These are phyloP conservation scores for Begonia masoniana DNA, from an alignment of 306 rosid genomes.

Conservation along the genomic window DNA sequence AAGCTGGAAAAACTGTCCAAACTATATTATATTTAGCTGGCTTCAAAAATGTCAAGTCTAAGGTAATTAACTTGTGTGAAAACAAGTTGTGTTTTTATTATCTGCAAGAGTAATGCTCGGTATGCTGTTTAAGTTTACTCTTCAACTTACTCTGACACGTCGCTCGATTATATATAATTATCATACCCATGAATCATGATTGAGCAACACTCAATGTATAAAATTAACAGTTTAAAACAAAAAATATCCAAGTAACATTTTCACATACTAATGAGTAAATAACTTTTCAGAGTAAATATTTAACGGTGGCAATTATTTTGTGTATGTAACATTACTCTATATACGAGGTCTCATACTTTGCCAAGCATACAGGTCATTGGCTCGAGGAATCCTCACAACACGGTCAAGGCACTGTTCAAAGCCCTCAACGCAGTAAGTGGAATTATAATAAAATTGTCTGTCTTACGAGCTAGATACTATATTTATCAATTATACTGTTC, in stretches of 20 bases:
- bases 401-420: conserved; percentile 77
- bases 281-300: too few species aligned
- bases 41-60: conserved; percentile 79
- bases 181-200: too few species aligned
- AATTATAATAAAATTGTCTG: background rate
- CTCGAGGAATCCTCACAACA: conserved; percentile 79
- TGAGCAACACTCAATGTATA: too few species aligned
- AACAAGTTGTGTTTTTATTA: conserved; percentile 6
- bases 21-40: conserved; percentile 74
- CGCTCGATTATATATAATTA: too few species aligned
- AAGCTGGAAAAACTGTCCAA: conserved; percentile 80
- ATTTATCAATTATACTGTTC: conserved; percentile 1
- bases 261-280: too few species aligned
- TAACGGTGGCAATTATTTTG: too few species aligned
- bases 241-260: too few species aligned
- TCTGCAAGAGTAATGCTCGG: background rate
- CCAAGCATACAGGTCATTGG: conserved; percentile 48
- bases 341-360: too few species aligned
- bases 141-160: too few species aligned
- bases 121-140: too few species aligned
- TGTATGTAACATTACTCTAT: too few species aligned
- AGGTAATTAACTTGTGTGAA: conserved; percentile 37
- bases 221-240: too few species aligned
- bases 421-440: conserved; percentile 78
- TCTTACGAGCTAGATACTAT: conserved; percentile 5